Evolutionary conservation across 768 basidiomycete species (phyloP).

Genomic region (Tricholoma sp.): DNA sequence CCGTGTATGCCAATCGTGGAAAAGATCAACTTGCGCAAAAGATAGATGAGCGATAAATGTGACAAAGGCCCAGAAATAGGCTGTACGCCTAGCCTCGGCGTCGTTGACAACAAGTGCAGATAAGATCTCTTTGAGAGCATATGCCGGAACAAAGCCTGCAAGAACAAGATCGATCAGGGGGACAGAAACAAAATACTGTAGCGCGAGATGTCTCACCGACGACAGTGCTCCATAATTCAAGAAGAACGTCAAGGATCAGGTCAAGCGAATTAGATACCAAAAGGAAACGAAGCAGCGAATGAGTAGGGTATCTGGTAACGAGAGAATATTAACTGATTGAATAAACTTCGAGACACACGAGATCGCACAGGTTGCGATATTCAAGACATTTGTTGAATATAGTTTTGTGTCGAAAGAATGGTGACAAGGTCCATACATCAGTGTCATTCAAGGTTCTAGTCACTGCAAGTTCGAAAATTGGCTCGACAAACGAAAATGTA

Average conservation of each 20-base stretch:
- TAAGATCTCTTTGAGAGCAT: slow-evolving; percentile 59
- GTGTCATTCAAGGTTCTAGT: slow-evolving; percentile 42
- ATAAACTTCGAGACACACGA: slow-evolving; percentile 1
- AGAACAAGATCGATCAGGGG: background rate
- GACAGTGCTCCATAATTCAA: slow-evolving; percentile 59
- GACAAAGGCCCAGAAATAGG: slow-evolving; percentile 55
- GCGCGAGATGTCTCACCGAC: slow-evolving; percentile 30
- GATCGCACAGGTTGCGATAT: slow-evolving; percentile 38
- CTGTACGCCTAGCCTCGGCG: slow-evolving; percentile 34
- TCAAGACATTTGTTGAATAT: slow-evolving; percentile 59
- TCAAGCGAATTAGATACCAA: slow-evolving; percentile 66
- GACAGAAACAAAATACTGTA: background rate
- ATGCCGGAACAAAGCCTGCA: slow-evolving; percentile 61
- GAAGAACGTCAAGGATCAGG: slow-evolving; percentile 50
- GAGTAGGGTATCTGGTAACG: slow-evolving; percentile 40
- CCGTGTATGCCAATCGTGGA: slow-evolving; percentile 62
- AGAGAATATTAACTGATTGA: background rate
- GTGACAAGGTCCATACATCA: slow-evolving; percentile 64
- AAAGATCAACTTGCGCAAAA: slow-evolving; percentile 62
- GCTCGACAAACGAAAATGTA: slow-evolving; percentile 60
- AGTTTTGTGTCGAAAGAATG: slow-evolving; percentile 63
- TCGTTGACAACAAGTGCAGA: slow-evolving; percentile 40
- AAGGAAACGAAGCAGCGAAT: slow-evolving; percentile 58
- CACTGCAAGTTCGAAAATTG: slow-evolving; percentile 49
- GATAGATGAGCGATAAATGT: slow-evolving; percentile 61